These are phyloP conservation scores for Pyricularia grisea DNA, from an alignment of 2,329 filamentous ascomycete species.

Conservation along the genomic window DNA sequence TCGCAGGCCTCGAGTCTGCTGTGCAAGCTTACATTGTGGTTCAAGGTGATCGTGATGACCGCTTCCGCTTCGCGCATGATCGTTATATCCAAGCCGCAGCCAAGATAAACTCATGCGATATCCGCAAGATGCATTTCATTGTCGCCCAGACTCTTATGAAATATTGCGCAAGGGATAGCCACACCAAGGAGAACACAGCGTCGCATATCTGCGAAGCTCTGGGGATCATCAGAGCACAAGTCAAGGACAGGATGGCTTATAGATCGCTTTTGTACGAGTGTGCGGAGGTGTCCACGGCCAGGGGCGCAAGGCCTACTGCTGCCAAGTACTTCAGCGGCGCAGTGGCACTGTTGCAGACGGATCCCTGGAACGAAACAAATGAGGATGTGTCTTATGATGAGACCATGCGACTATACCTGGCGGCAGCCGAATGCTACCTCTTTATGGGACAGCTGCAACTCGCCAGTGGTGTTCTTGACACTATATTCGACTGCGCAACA, in stretches of 20 bases:
- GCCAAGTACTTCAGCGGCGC: slow-evolving; percentile 74
- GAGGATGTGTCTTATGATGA: slow-evolving; percentile 79
- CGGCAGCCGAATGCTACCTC: slow-evolving; percentile 73
- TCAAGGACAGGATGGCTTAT: slow-evolving; percentile 54
- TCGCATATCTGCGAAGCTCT: slow-evolving; percentile 73
- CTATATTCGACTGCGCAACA: slow-evolving; percentile 61
- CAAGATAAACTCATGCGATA: slow-evolving; percentile 58
- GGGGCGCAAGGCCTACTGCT: slow-evolving; percentile 72
- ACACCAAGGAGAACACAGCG: slow-evolving; percentile 62
- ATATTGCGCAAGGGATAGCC: slow-evolving; percentile 52
- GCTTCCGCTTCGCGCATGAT: slow-evolving; percentile 83
- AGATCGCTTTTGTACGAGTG: slow-evolving; percentile 70
- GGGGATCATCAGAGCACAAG: slow-evolving; percentile 60
- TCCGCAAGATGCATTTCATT: slow-evolving; percentile 80
- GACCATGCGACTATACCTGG: slow-evolving; percentile 69
- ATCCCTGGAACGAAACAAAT: slow-evolving; percentile 62
- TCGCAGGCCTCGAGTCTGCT: slow-evolving; percentile 72
- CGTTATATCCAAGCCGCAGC: slow-evolving; percentile 71
- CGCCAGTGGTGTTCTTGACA: slow-evolving; percentile 58
- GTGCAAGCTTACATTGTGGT: slow-evolving; percentile 75
- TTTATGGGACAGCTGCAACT: slow-evolving; percentile 64
- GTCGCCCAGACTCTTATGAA: slow-evolving; percentile 75
- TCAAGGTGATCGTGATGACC: slow-evolving; percentile 73
- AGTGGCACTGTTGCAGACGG: slow-evolving; percentile 66
- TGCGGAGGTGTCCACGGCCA: slow-evolving; percentile 69